Conservation (phyloP, 345 rosid genomes). For the Eucalyptus cladocalyx region DNA sequence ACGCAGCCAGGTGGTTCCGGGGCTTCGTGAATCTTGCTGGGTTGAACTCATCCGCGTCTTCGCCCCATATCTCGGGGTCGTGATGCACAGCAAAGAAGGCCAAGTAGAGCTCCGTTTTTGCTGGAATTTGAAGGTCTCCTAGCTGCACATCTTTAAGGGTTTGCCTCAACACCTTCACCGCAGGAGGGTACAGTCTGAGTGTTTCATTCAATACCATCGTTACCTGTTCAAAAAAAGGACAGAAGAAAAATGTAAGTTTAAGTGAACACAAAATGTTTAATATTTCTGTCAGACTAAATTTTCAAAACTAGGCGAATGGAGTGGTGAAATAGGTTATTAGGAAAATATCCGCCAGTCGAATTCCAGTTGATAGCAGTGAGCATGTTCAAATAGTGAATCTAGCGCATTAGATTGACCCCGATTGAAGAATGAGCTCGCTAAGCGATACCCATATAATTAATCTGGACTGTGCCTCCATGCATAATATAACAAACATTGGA, state of each 20-base stretch:
- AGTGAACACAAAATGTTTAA: background rate
- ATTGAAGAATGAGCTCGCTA: background rate
- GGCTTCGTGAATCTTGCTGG: constrained; percentile 36
- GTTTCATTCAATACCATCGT: constrained; percentile 57
- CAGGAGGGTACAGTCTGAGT: constrained; percentile 65
- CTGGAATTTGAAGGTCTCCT: constrained; percentile 47
- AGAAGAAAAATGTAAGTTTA: background rate
- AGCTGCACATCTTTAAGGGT: constrained; percentile 18
- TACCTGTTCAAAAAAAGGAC: background rate
- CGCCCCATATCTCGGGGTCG: constrained; percentile 62
- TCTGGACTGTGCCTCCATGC: background rate
- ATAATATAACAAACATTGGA: background rate
- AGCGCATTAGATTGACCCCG: background rate
- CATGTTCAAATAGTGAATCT: background rate
- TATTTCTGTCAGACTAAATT: background rate
- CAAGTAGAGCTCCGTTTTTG: constrained; percentile 40
- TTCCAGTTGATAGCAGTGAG: background rate
- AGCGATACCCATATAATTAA: background rate
- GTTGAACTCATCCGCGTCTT: constrained; percentile 53
- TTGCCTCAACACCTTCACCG: constrained; percentile 26
- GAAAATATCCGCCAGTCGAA: background rate
- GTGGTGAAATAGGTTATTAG: background rate
- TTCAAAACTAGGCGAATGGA: background rate
- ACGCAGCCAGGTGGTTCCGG: constrained; percentile 23
- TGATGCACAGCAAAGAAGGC: constrained; percentile 38